These are phyloP conservation scores for Suillus fuscotomentosus DNA, from an alignment of 768 basidiomycete species.

Conservation along the genomic window DNA sequence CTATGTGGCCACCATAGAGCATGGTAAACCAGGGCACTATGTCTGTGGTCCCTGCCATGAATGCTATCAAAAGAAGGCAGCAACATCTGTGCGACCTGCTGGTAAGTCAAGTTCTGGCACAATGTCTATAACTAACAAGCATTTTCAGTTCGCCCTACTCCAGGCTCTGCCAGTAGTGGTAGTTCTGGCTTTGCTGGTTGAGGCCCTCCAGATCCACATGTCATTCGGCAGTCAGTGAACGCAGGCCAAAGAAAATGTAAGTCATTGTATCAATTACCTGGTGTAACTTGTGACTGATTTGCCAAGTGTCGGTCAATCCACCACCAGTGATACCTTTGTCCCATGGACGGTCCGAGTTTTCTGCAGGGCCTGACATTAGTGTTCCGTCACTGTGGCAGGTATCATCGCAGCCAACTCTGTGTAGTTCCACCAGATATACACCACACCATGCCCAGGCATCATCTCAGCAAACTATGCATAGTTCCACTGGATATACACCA, in stretches of 20 bases:
- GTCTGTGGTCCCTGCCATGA: not conserved
- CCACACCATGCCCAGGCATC: too few relatives aligned
- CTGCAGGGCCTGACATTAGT: not conserved
- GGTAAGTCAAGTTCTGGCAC: not conserved
- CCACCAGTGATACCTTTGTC: not conserved
- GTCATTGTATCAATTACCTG: not conserved
- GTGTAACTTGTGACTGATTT: not conserved
- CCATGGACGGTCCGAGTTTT: not conserved
- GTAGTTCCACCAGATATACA: too few relatives aligned
- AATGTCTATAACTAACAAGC: not conserved
- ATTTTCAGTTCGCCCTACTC: not conserved
- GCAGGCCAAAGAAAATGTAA: not conserved
- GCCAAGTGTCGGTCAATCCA: not conserved
- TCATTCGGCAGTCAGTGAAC: not conserved
- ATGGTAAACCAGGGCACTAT: not conserved
- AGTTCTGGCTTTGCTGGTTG: too few relatives aligned
- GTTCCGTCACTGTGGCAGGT: not conserved
- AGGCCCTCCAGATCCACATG: not conserved
- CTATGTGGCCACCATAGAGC: not conserved
- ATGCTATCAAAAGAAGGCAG: not conserved
- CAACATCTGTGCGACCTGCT: not conserved
- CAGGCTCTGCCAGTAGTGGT: not conserved
- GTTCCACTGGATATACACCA: not conserved
- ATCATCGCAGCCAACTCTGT: too few relatives aligned
- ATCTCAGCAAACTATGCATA: not conserved